These are phyloP conservation scores for Hemisphaericaspora nanyangensis DNA, from an alignment of 805 yeast genomes.

Conservation along the genomic window DNA sequence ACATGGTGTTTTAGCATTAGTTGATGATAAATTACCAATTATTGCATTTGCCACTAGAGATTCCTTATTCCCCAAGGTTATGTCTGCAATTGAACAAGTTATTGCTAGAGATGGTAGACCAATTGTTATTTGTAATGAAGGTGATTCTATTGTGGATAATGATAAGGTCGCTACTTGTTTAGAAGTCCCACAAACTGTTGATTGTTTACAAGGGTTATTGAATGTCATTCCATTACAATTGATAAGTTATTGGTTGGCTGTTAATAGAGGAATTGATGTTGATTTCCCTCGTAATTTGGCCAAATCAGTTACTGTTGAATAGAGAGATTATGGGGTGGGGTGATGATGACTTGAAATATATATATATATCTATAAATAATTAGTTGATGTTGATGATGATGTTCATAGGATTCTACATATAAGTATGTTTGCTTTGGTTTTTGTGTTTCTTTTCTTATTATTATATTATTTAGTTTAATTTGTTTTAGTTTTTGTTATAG, in stretches of 20 bases:
- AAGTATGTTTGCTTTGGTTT: neutral
- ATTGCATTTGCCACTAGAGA: constrained; percentile 96
- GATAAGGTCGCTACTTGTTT: constrained; percentile 63
- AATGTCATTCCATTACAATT: constrained; percentile 93
- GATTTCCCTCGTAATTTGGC: constrained; percentile 99
- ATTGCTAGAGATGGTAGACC: constrained; percentile 98
- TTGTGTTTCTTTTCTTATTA: no score
- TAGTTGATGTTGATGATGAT: no score
- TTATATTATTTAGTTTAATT: no score
- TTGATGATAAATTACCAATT: constrained; percentile 90
- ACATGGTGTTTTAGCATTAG: constrained; percentile 96
- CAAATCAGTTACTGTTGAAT: constrained; percentile 93
- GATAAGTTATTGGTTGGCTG: constrained; percentile 96
- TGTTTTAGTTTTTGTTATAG: no score
- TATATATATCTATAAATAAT: no score
- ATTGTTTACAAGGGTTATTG: constrained; percentile 93
- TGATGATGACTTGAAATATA: neutral
- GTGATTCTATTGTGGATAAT: constrained; percentile 59
- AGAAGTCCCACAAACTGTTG: constrained; percentile 93
- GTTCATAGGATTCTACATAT: no score
- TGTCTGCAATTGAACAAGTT: constrained; percentile 94
- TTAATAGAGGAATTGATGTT: constrained; percentile 90
- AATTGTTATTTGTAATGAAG: constrained; percentile 82
- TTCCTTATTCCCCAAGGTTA: constrained; percentile 91
- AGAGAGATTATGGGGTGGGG: neutral